Evolutionary conservation across 1,284 basidiomycete species (phyloP).

Genomic region (Boletus subluridellus): DNA sequence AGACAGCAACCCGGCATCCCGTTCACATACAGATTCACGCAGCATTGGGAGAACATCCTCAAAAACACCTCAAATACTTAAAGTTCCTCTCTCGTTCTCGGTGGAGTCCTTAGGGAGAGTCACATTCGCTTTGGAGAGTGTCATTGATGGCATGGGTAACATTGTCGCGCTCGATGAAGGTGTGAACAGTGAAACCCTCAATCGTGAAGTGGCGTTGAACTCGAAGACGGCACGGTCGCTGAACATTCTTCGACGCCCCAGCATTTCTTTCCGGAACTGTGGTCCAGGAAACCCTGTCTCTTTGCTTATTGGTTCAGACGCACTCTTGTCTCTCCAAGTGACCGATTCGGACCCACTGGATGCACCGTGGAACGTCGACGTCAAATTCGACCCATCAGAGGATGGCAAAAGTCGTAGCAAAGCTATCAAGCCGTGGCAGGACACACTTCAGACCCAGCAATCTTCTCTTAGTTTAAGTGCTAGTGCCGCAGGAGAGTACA

Average conservation of each 20-base stretch:
- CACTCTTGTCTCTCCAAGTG: slow-evolving; percentile 49
- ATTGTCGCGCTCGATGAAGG: slow-evolving; percentile 46
- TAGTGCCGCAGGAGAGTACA: slow-evolving; percentile 77
- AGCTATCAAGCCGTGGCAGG: slow-evolving; percentile 57
- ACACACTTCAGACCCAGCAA: slow-evolving; percentile 50
- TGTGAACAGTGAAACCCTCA: slow-evolving; percentile 22
- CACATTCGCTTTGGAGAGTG: slow-evolving; percentile 66
- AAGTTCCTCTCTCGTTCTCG: slow-evolving; percentile 65
- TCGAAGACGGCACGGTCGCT: slow-evolving; percentile 61
- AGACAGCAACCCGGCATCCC: slow-evolving; percentile 38
- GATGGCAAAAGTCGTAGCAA: slow-evolving; percentile 38
- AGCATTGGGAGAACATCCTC: slow-evolving; percentile 26
- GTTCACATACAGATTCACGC: slow-evolving; percentile 16
- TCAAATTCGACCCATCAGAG: slow-evolving; percentile 57
- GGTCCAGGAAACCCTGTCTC: slow-evolving; percentile 69
- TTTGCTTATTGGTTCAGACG: slow-evolving; percentile 69
- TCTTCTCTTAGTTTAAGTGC: slow-evolving; percentile 53
- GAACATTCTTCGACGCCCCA: slow-evolving; percentile 73
- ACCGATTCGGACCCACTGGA: slow-evolving; percentile 56
- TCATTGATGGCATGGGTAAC: slow-evolving; percentile 75
- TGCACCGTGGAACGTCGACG: slow-evolving; percentile 61
- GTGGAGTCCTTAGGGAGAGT: slow-evolving; percentile 62
- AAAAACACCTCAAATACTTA: slow-evolving; percentile 51
- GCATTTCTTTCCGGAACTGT: slow-evolving; percentile 73
- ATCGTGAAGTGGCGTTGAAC: slow-evolving; percentile 18